These are phyloP conservation scores for Cucumis melo DNA, from an alignment of 306 rosid genomes.

Conservation along the genomic window DNA sequence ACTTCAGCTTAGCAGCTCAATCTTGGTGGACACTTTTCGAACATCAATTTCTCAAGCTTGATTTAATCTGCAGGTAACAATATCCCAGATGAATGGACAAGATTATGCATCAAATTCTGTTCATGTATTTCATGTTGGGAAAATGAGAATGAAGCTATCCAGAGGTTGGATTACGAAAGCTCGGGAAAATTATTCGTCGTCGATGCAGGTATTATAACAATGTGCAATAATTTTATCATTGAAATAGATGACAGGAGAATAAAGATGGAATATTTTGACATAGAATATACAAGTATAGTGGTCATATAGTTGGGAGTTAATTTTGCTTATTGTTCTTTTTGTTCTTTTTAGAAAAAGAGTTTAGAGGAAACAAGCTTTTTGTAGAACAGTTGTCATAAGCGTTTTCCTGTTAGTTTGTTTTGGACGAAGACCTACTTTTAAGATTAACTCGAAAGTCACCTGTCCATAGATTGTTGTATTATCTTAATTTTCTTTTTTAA, in stretches of 20 bases:
- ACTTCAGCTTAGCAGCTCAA: not conserved
- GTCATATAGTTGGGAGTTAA: not conserved
- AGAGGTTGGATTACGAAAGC: conserved; percentile 98
- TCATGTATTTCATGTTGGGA: conserved; percentile 81
- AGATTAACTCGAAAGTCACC: not conserved
- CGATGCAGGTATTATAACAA: conserved; percentile 50
- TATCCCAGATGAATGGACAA: conserved; percentile 84
- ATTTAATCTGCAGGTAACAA: conserved; percentile 45
- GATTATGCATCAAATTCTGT: conserved; percentile 70
- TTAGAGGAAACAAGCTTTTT: not conserved
- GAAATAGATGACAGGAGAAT: too few relatives aligned
- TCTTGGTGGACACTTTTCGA: not conserved
- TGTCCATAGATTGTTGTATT: not conserved
- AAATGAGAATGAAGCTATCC: conserved; percentile 82
- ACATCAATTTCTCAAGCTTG: not conserved
- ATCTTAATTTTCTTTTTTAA: not conserved
- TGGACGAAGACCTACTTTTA: not conserved
- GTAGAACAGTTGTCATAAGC: not conserved
- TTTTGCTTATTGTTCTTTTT: not conserved
- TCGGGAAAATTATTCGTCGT: conserved; percentile 76
- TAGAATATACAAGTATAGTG: not conserved
- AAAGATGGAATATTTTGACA: not conserved
- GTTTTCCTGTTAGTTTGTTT: not conserved
- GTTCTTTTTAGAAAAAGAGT: not conserved
- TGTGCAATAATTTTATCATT: not conserved